These are phyloP conservation scores for Agrocybe praecox DNA, from an alignment of 768 basidiomycete species.

Conservation along the genomic window DNA sequence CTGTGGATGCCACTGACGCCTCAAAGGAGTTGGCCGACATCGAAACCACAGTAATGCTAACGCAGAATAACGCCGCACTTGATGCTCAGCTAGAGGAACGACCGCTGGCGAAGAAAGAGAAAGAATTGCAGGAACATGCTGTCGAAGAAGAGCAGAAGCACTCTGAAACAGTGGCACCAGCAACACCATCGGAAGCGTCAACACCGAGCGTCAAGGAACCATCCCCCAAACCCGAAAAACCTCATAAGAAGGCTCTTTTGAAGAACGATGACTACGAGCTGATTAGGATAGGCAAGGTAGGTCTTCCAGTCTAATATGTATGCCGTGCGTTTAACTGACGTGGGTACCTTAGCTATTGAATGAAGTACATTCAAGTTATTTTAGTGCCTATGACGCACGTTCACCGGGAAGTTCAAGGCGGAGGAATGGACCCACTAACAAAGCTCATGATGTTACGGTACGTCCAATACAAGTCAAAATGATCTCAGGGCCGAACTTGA, in stretches of 20 bases:
- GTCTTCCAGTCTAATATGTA: not conserved
- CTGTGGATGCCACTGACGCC: conserved; percentile 15
- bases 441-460: conserved; percentile 78
- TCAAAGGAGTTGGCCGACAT: conserved; percentile 47
- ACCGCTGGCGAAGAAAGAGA: conserved; percentile 87
- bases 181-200: not conserved
- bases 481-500: conserved; percentile 1
- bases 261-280: conserved; percentile 90
- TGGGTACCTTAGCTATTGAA: conserved; percentile 63
- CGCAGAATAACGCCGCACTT: conserved; percentile 72
- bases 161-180: conserved; percentile 17
- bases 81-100: conserved; percentile 87
- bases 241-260: conserved; percentile 70
- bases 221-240: conserved; percentile 42
- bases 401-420: conserved; percentile 30
- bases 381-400: conserved; percentile 59
- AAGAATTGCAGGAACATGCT: conserved; percentile 61
- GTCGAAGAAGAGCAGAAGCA: conserved; percentile 28
- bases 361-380: conserved; percentile 80
- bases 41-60: conserved; percentile 56
- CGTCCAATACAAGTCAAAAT: conserved; percentile 20
- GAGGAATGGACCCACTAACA: conserved; percentile 24
- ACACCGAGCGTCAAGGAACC: conserved; percentile 12
- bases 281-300: conserved; percentile 71
- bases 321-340: not conserved